A percentile compares a stretch with the other conserved stretches of the same genome.
Evolutionary conservation across 1,284 basidiomycete species (phyloP).

Genomic region (Leccinum holopus): DNA sequence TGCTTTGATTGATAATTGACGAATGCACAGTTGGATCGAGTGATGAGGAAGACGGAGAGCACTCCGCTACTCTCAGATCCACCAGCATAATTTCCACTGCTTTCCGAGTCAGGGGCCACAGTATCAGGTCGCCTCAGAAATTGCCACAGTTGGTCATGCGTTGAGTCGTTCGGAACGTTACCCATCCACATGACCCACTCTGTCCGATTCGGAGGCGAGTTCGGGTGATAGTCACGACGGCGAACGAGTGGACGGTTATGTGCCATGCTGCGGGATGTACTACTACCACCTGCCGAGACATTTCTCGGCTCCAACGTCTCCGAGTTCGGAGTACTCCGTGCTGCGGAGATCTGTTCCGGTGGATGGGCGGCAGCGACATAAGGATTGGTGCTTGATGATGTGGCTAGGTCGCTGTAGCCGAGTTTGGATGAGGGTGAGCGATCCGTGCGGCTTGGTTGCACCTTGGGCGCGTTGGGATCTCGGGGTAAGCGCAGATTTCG

Average conservation of each 20-base stretch:
- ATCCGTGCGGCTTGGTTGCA: slow-evolving; percentile 1
- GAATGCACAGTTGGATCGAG: slow-evolving; percentile 91
- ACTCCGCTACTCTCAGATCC: slow-evolving; percentile 52
- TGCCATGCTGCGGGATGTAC: background rate
- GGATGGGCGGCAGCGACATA: background rate
- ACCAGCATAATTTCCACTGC: background rate
- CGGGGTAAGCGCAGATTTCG: slow-evolving; percentile 13
- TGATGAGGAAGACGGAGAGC: slow-evolving; percentile 88
- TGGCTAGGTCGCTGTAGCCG: background rate
- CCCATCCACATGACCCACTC: slow-evolving; percentile 98
- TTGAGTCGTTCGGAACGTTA: slow-evolving; percentile 83
- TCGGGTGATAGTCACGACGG: slow-evolving; percentile 54
- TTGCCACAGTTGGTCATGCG: slow-evolving; percentile 84
- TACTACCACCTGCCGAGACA: background rate
- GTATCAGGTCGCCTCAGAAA: slow-evolving; percentile 65
- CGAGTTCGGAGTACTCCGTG: background rate
- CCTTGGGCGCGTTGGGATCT: slow-evolving; percentile 9
- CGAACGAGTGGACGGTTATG: slow-evolving; percentile 37
- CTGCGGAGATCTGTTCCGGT: slow-evolving; percentile 1
- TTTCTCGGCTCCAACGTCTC: background rate
- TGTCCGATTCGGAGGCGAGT: slow-evolving; percentile 69
- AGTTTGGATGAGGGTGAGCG: background rate
- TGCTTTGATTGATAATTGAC: slow-evolving; percentile 78
- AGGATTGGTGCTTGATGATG: background rate
- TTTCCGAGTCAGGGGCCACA: slow-evolving; percentile 11